Percentiles rank a stretch among this genome's conserved stretches.
phyloP scores from a whole-genome alignment of 2,329 filamentous ascomycete genomes.

The Ophiostoma perfectum region DNA sequence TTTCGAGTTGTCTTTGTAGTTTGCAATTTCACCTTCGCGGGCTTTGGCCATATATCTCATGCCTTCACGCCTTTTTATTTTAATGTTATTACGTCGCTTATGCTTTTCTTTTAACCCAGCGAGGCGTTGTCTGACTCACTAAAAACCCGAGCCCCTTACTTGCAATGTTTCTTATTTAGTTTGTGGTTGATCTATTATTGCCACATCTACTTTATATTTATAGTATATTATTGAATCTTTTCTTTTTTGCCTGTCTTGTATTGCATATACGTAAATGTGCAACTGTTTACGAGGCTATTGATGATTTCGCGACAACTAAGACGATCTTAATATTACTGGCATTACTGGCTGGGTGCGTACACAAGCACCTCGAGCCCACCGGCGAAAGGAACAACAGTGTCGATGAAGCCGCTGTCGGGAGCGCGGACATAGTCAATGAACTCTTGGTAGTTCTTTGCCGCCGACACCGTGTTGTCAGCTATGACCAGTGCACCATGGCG shows the following conservation, averaged over 20 bases:
- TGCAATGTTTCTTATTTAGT: background rate
- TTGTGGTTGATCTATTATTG: background rate
- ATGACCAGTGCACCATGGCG: background rate
- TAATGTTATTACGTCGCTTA: background rate
- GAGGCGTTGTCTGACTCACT: background rate
- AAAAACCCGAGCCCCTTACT: background rate
- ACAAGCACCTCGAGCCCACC: background rate
- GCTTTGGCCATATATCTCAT: background rate
- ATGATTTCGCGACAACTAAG: too few species aligned
- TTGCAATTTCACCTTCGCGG: background rate
- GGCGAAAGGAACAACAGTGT: background rate
- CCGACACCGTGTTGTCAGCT: conserved; percentile 1
- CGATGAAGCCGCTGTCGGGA: background rate
- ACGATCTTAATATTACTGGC: background rate
- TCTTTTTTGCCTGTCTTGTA: too few species aligned
- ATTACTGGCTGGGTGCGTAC: background rate
- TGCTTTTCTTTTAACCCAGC: background rate
- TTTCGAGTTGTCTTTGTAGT: background rate
- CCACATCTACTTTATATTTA: background rate
- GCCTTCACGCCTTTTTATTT: background rate
- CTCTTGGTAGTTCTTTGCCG: background rate
- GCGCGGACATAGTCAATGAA: background rate
- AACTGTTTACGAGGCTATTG: too few species aligned
- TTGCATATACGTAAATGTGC: too few species aligned
- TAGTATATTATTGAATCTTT: too few species aligned